Evolutionary conservation across 1,139 yeast genomes (phyloP).

Genomic region (Sugiyamaella grinbergsii): DNA sequence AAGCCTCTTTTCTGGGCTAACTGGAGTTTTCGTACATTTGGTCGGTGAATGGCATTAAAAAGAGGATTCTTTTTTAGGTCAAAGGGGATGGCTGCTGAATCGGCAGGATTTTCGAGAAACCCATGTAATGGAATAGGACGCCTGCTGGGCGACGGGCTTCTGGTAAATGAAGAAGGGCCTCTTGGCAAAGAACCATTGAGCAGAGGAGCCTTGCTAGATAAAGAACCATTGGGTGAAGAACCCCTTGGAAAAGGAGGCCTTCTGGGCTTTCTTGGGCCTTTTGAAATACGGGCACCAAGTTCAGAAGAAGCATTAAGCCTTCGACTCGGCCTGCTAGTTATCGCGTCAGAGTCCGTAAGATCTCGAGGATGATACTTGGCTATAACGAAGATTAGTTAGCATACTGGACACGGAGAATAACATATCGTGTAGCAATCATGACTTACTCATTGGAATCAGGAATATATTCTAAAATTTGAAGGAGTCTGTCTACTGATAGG

Average conservation of each 20-base stretch:
- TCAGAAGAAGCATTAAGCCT: background rate
- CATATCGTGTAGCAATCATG: background rate
- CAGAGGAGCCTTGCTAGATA: too few species aligned
- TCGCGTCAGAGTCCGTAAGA: background rate
- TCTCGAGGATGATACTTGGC: background rate
- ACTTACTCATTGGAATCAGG: conserved; percentile 1
- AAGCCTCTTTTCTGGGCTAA: background rate
- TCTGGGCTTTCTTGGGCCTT: background rate
- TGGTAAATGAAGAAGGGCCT: too few species aligned
- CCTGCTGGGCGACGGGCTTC: too few species aligned
- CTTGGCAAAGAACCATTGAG: too few species aligned
- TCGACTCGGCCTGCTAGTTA: background rate
- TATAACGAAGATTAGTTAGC: background rate
- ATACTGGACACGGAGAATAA: too few species aligned
- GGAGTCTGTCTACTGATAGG: too few species aligned
- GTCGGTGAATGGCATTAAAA: conserved; percentile 26
- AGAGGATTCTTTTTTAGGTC: conserved; percentile 22
- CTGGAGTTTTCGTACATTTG: conserved; percentile 5
- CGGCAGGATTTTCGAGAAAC: background rate
- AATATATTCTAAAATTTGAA: too few species aligned
- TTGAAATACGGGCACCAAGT: background rate
- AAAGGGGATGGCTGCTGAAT: background rate
- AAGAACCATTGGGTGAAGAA: too few species aligned
- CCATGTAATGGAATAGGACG: conserved; percentile 1
- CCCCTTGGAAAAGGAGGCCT: too few species aligned